Conservation (phyloP, 192 early-diverging fungal genomes). For the Backusella psychrophila region DNA sequence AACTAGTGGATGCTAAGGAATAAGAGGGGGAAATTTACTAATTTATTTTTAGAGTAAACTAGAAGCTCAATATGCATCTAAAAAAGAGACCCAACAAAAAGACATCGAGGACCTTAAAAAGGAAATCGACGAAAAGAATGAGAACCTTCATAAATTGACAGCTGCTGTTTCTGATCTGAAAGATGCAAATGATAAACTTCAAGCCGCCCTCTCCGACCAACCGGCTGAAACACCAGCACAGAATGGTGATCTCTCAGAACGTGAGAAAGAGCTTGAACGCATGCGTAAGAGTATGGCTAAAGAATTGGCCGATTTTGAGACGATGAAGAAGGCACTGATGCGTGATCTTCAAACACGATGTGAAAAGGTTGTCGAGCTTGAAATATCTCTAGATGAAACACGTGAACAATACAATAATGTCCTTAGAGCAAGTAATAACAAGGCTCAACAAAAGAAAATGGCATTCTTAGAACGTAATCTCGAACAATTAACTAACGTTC, state of each 20-base stretch:
- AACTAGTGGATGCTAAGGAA: neutral
- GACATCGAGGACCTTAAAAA: slow-evolving; percentile 75
- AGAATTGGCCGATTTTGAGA: slow-evolving; percentile 87
- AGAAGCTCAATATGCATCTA: slow-evolving; percentile 83
- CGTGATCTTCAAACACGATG: slow-evolving; percentile 96
- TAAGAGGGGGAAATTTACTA: neutral
- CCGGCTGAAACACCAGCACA: neutral
- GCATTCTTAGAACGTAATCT: slow-evolving; percentile 95
- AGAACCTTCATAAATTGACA: slow-evolving; percentile 64
- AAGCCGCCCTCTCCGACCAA: slow-evolving; percentile 29
- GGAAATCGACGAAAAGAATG: slow-evolving; percentile 68
- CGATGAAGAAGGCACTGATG: slow-evolving; percentile 98
- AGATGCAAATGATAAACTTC: slow-evolving; percentile 59
- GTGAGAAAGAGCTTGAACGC: slow-evolving; percentile 75
- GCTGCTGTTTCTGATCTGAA: slow-evolving; percentile 62
- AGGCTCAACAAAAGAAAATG: slow-evolving; percentile 93
- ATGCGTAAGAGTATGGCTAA: slow-evolving; percentile 57
- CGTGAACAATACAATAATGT: slow-evolving; percentile 91
- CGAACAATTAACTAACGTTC: slow-evolving; percentile 93
- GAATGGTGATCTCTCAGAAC: slow-evolving; percentile 37
- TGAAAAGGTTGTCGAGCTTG: slow-evolving; percentile 97
- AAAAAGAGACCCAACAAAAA: slow-evolving; percentile 71
- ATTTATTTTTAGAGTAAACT: slow-evolving; percentile 59
- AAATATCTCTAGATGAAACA: slow-evolving; percentile 94
- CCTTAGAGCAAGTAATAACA: slow-evolving; percentile 76